Evolutionary conservation across 1,284 basidiomycete species (phyloP).

Genomic region (Blastosporella zonata): DNA sequence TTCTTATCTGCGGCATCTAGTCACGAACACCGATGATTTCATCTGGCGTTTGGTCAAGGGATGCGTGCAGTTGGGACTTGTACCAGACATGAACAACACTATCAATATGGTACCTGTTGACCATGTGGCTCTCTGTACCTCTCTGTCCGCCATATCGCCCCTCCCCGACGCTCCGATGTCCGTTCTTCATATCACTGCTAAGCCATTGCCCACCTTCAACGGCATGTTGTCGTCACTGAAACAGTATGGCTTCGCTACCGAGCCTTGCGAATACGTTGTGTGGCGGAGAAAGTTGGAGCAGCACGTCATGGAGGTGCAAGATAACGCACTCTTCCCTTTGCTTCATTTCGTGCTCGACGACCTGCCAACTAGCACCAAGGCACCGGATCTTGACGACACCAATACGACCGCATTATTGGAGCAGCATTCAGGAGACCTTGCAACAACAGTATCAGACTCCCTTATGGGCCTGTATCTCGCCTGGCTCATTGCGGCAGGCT

Average conservation of each 20-base stretch:
- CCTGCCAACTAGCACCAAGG: conserved; percentile 94
- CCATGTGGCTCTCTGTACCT: conserved; percentile 85
- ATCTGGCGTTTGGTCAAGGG: conserved; percentile 98
- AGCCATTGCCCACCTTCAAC: conserved; percentile 90
- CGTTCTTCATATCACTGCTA: conserved; percentile 88
- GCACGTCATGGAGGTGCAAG: conserved; percentile 90
- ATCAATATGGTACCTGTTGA: conserved; percentile 99
- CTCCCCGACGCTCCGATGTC: conserved; percentile 50
- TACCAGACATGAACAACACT: conserved; percentile 98
- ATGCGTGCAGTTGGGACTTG: conserved; percentile 91
- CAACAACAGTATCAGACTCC: conserved; percentile 73
- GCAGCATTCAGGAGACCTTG: conserved; percentile 39
- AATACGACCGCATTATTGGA: conserved; percentile 74
- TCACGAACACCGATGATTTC: conserved; percentile 99
- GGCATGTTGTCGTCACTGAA: conserved; percentile 75
- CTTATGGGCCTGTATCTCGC: conserved; percentile 90
- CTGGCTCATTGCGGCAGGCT: conserved; percentile 88
- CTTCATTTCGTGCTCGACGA: conserved; percentile 98
- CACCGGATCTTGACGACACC: conserved; percentile 86
- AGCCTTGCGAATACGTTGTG: conserved; percentile 83
- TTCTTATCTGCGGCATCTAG: conserved; percentile 35
- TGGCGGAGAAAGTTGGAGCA: conserved; percentile 94
- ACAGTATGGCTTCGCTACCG: conserved; percentile 80
- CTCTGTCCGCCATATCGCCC: conserved; percentile 66
- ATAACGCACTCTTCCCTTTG: conserved; percentile 97